Conservation (phyloP, 108 stramenopile genomes). For the Poteriospumella lacustris region DNA sequence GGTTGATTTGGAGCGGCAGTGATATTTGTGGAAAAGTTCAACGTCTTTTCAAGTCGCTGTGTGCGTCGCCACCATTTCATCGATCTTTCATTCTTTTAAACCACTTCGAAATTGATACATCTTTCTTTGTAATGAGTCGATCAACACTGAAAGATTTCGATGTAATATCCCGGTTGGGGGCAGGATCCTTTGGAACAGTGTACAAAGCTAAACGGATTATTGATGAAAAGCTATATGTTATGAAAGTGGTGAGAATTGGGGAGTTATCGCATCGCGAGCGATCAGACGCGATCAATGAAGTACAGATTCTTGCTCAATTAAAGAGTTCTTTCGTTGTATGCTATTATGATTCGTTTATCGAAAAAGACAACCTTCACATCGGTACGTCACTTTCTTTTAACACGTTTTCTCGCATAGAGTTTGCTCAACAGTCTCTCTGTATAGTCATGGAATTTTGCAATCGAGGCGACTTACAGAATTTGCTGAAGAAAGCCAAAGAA, state of each 20-base stretch:
- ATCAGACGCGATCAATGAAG: conserved; percentile 43
- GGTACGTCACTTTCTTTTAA: neutral
- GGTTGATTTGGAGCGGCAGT: too few species aligned
- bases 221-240: conserved; percentile 30
- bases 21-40: too few species aligned
- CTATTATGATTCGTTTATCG: conserved; percentile 58
- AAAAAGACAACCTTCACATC: conserved; percentile 47
- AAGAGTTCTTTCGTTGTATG: conserved; percentile 54
- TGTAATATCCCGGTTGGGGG: conserved; percentile 28
- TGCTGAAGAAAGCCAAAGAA: conserved; percentile 35
- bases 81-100: too few species aligned
- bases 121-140: neutral
- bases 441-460: conserved; percentile 56
- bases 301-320: conserved; percentile 39
- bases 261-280: conserved; percentile 30
- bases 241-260: conserved; percentile 32
- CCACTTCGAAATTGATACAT: too few species aligned
- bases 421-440: neutral
- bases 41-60: too few species aligned
- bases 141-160: conserved; percentile 34
- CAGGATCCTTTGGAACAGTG: conserved; percentile 39
- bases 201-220: conserved; percentile 30
- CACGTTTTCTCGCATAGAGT: neutral
- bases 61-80: too few species aligned
- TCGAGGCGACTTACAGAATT: conserved; percentile 43